A percentile compares a stretch with the other conserved stretches of the same genome.
These are phyloP conservation scores for Kwoniella dejecticola DNA, from an alignment of 768 basidiomycete genomes.

Conservation along the genomic window DNA sequence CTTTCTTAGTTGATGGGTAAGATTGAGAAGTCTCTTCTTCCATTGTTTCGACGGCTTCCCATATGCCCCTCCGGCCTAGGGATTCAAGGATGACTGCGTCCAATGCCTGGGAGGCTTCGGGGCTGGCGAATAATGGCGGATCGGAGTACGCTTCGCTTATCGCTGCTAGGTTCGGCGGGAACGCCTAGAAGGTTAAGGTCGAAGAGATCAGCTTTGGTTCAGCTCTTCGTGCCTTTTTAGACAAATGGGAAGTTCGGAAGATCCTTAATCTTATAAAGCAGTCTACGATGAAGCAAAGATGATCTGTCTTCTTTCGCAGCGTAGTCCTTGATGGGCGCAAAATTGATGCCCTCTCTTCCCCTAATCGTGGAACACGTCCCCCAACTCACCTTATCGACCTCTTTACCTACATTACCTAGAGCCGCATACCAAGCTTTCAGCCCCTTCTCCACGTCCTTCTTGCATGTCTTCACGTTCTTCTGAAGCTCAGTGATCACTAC, in stretches of 20 bases:
- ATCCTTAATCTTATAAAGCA: too few species aligned
- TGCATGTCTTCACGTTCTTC: conserved; percentile 65
- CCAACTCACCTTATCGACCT: conserved; percentile 78
- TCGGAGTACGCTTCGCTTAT: conserved; percentile 45
- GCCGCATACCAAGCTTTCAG: conserved; percentile 85
- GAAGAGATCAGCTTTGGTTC: too few species aligned
- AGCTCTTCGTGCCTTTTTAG: too few species aligned
- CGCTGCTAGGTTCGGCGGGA: conserved; percentile 43
- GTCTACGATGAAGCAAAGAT: too few species aligned
- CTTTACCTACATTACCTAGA: conserved; percentile 76
- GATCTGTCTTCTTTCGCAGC: too few species aligned
- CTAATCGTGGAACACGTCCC: background rate
- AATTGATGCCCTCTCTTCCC: background rate
- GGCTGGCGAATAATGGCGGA: conserved; percentile 47
- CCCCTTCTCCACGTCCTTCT: conserved; percentile 82
- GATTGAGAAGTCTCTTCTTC: conserved; percentile 41
- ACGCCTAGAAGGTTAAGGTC: too few species aligned
- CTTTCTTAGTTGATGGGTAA: conserved; percentile 27
- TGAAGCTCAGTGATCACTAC: conserved; percentile 41
- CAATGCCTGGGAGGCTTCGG: conserved; percentile 36
- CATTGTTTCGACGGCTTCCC: conserved; percentile 46
- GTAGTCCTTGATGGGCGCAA: too few species aligned
- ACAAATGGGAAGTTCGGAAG: too few species aligned
- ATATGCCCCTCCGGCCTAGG: conserved; percentile 46
- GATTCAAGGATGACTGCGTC: conserved; percentile 46